These are phyloP conservation scores for Metroxylon sagu DNA, from an alignment of 176 grass and related monocot genomes.

Conservation along the genomic window DNA sequence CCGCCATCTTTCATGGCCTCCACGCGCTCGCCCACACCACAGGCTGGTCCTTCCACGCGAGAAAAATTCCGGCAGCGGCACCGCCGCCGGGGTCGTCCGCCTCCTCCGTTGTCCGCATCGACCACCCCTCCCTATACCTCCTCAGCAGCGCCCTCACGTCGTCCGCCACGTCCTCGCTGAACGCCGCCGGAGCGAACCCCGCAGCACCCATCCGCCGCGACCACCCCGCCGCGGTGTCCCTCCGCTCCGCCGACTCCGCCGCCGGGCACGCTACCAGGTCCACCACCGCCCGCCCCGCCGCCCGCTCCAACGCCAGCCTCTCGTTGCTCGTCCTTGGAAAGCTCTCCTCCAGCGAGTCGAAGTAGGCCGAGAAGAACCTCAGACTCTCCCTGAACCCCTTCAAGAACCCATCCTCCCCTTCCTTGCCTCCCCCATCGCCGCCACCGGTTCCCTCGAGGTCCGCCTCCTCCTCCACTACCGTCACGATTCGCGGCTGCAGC, in stretches of 20 bases:
- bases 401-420: conserved; percentile 62
- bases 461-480: conserved; percentile 88
- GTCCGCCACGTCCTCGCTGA: conserved; percentile 93
- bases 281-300: conserved; percentile 63
- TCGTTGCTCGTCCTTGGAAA: conserved; percentile 89
- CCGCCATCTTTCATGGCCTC: conserved; percentile 41
- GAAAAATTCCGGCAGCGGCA: conserved; percentile 55
- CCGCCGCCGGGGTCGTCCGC: conserved; percentile 22
- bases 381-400: conserved; percentile 79
- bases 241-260: conserved; percentile 63
- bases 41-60: conserved; percentile 91
- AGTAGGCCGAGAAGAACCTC: conserved; percentile 81
- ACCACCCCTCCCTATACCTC: conserved; percentile 85
- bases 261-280: conserved; percentile 77
- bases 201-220: conserved; percentile 46
- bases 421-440: conserved; percentile 15
- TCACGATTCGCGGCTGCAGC: conserved; percentile 70
- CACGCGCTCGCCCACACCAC: conserved; percentile 96
- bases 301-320: conserved; percentile 67
- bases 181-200: conserved; percentile 60
- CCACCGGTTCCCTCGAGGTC: conserved; percentile 31
- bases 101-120: conserved; percentile 45
- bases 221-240: conserved; percentile 68
- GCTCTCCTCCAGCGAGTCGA: conserved; percentile 90
- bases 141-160: conserved; percentile 79